A percentile compares a stretch with the other conserved stretches of the same genome.
Evolutionary conservation across 805 yeast species (phyloP).

Genomic region (Schwanniomyces occidentalis): DNA sequence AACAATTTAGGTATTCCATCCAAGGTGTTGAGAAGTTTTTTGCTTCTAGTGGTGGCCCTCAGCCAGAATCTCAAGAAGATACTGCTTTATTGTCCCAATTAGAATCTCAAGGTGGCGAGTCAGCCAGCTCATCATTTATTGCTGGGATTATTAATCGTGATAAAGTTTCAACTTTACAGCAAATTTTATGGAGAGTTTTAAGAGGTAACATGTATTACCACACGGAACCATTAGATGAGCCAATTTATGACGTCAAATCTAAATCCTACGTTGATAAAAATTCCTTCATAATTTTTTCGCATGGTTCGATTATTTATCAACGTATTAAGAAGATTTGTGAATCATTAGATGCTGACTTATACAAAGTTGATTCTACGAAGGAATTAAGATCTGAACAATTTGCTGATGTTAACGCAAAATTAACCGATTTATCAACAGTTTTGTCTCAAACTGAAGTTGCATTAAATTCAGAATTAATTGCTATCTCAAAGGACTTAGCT

Average conservation of each 20-base stretch:
- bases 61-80: constrained; percentile 23
- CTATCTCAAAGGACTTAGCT: constrained; percentile 71
- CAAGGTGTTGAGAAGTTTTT: constrained; percentile 39
- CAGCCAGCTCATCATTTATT: constrained; percentile 43
- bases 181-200: constrained; percentile 86
- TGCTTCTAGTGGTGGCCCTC: constrained; percentile 29
- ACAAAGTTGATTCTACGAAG: constrained; percentile 50
- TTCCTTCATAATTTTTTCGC: constrained; percentile 87
- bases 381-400: constrained; percentile 32
- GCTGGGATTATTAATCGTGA: constrained; percentile 82
- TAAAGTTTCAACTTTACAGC: constrained; percentile 70
- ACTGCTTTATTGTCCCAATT: constrained; percentile 40
- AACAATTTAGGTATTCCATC: constrained; percentile 63
- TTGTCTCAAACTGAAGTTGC: constrained; percentile 52
- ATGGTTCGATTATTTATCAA: constrained; percentile 72
- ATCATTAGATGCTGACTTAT: constrained; percentile 82
- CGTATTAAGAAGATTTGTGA: constrained; percentile 84
- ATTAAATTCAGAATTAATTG: constrained; percentile 72
- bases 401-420: constrained; percentile 22
- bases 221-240: constrained; percentile 68
- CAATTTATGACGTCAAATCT: constrained; percentile 61
- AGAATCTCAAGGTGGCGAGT: constrained; percentile 35
- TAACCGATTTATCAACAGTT: constrained; percentile 36
- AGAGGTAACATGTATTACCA: constrained; percentile 89
- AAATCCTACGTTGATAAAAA: constrained; percentile 66